Evolutionary conservation across 805 yeast genomes (phyloP).

Genomic region (Myxozyma kluyveri): DNA sequence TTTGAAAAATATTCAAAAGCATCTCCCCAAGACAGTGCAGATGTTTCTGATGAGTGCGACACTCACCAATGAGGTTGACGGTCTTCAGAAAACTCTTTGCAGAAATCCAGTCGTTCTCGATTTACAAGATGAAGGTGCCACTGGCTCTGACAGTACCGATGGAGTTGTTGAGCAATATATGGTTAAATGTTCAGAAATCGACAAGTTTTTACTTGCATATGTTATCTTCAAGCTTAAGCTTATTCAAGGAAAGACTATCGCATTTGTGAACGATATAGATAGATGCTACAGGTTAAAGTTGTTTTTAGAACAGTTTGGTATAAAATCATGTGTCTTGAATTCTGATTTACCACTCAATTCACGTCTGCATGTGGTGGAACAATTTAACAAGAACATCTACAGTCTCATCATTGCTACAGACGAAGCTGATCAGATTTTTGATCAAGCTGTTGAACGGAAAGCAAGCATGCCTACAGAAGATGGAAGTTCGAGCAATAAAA

Average conservation of each 20-base stretch:
- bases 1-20: slow-evolving; percentile 59
- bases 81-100: slow-evolving; percentile 73
- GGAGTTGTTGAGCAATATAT: slow-evolving; percentile 77
- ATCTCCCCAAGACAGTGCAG: slow-evolving; percentile 76
- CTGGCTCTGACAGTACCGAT: slow-evolving; percentile 43
- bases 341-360: slow-evolving; percentile 92
- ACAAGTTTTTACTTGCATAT: slow-evolving; percentile 84
- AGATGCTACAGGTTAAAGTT: slow-evolving; percentile 90
- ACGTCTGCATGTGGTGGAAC: slow-evolving; percentile 90
- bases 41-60: slow-evolving; percentile 97
- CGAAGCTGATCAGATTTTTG: slow-evolving; percentile 56
- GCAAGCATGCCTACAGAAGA: slow-evolving; percentile 42
- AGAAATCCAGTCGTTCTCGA: slow-evolving; percentile 57
- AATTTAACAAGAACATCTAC: slow-evolving; percentile 86
- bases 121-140: slow-evolving; percentile 63
- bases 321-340: slow-evolving; percentile 81
- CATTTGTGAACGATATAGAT: slow-evolving; percentile 91
- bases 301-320: slow-evolving; percentile 92
- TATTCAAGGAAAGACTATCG: slow-evolving; percentile 84
- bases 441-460: background rate
- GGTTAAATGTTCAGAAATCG: slow-evolving; percentile 82
- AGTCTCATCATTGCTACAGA: slow-evolving; percentile 91
- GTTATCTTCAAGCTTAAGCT: slow-evolving; percentile 86
- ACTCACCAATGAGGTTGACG: slow-evolving; percentile 77
- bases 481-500: slow-evolving; percentile 15